Evolutionary conservation across 495 filamentous ascomycete species (phyloP), one percentile per base, ranked within the genome.

Genomic region (Clohesyomyces aquaticus): DNA sequence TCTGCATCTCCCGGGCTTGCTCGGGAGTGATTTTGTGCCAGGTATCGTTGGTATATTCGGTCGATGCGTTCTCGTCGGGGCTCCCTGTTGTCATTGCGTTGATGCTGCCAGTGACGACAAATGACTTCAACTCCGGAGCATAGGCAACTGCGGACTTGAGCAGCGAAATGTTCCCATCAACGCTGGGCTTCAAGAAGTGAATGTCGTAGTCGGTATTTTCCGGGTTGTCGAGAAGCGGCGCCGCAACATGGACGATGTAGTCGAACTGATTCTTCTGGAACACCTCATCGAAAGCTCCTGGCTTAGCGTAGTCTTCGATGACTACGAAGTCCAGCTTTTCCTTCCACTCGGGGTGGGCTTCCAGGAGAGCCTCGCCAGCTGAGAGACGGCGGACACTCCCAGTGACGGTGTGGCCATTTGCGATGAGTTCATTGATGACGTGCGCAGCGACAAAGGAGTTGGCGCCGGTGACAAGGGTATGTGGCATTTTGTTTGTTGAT

Each of bases 211-310:
- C 72, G 1, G 59, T 69, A 23, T 56, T 3, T 16, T 26, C 47
- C 8, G 49, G 29, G 12, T 43, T 43, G n/a, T 26, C 74, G 2
- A 71, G 55, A 18, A 81, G 11, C 59, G 75, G 71, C 6, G 78
- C 75, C 8, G 83, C 82, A 4, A 80, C 65, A 73, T 85, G 81
- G 16, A 67, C 61, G 61, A 79, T 55, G 59, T 77, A 74, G 49
- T 63, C 61, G 48, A 50, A 55, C 18, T 53, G 0, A 35, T 59
- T 3, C 2, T 50, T 52, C 62, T 71, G 57, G 47, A 74, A 65
- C 12, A 72, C 59, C 0, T 63, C 63, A 23, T 66, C 62, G 23
- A 66, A 62, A 16, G 56, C 61, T 9, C 55, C 67, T 10, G 56
- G 28, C 14, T 58, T 23, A 26, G 57, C 38, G n/a, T 71, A 60